Evolutionary conservation across 2,329 filamentous ascomycete genomes (phyloP), one percentile per base, ranked within the genome.

Genomic region (Colletotrichum liaoningense): DNA sequence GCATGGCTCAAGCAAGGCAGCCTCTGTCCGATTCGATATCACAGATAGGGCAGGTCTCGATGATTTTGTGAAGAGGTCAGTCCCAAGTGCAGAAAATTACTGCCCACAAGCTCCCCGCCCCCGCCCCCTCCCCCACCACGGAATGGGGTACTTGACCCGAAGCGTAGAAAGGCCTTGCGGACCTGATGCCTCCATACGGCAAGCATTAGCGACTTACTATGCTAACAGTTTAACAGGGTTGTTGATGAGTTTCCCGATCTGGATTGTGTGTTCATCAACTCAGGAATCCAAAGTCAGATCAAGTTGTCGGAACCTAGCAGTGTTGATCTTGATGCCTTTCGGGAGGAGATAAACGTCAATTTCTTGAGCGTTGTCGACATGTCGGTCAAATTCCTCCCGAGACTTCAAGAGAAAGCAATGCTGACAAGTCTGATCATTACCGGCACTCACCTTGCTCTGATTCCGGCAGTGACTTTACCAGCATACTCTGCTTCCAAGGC

Each of bases 251-350:
- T 88, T 76, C 86, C 88, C 0, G 81, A 85, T 22, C 84, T 91
- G 30, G 89, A 91, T 79, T 86, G 85, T 76, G 78, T 92, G 28
- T 80, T 92, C 68, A 80, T 91, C 66, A 91, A 91, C 77, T 86
- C 89, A 0, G 89, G 89, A 8, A 83, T 88, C 28, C 89, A 92
- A 77, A 81, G 82, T 22, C 77, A 76, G 0, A 79, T 87, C 67
- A 79, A 87, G 77, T 84, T 89, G 74, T 60, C 75, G 1, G 68
- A 63, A 24, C 79, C 77, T 9, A 77, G 78, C 24, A 65, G 65
- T 19, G 72, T 84, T 26, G 78, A 81, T 3, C 65, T 84, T 55
- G 78, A 49, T 22, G 75, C 74, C 9, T 79, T 83, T 65, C 77
- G 78, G 5, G 54, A 74, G 7, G 78, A 81, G 68, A 42, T 81